Percentiles rank a stretch among this genome's conserved stretches.
Evolutionary conservation across 805 yeast genomes (phyloP).

Genomic region (Yamadazyma phyllophila): DNA sequence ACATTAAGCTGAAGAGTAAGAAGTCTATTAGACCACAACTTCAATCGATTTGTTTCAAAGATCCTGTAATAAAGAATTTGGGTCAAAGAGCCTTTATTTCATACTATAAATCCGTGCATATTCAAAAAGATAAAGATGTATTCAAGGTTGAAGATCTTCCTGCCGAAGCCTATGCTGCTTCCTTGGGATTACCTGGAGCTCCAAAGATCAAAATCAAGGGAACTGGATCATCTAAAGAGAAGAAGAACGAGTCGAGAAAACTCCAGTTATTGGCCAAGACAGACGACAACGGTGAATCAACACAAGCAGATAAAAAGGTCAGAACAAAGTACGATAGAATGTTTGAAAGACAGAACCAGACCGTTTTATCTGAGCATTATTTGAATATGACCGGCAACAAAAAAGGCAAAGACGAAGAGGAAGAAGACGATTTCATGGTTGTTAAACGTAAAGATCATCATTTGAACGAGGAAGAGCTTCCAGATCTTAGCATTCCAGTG

Average conservation of each 20-base stretch:
- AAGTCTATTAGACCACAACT: conserved; percentile 77
- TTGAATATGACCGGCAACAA: conserved; percentile 60
- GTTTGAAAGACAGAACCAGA: conserved; percentile 94
- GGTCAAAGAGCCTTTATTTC: conserved; percentile 96
- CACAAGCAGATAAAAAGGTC: conserved; percentile 42
- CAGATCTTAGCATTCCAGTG: conserved; percentile 58
- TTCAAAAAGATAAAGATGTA: conserved; percentile 84
- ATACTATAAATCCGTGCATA: conserved; percentile 77
- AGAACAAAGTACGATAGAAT: conserved; percentile 91
- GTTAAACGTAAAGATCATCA: conserved; percentile 78
- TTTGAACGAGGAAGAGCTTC: conserved; percentile 61
- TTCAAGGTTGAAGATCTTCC: conserved; percentile 78
- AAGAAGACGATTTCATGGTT: conserved; percentile 73
- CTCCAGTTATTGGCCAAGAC: conserved; percentile 53
- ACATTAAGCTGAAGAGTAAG: conserved; percentile 69
- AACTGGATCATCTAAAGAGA: conserved; percentile 56
- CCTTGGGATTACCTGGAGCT: conserved; percentile 93
- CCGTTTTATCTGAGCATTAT: conserved; percentile 86
- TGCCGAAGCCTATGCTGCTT: conserved; percentile 77
- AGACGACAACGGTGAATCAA: conserved; percentile 57
- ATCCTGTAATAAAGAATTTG: conserved; percentile 85
- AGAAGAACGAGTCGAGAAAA: conserved; percentile 79
- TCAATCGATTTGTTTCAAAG: conserved; percentile 87
- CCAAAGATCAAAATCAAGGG: conserved; percentile 80
- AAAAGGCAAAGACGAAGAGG: conserved; percentile 31